Base-by-base conservation (phyloP, 805 yeast genomes). In the Yarrowia sp. region DNA sequence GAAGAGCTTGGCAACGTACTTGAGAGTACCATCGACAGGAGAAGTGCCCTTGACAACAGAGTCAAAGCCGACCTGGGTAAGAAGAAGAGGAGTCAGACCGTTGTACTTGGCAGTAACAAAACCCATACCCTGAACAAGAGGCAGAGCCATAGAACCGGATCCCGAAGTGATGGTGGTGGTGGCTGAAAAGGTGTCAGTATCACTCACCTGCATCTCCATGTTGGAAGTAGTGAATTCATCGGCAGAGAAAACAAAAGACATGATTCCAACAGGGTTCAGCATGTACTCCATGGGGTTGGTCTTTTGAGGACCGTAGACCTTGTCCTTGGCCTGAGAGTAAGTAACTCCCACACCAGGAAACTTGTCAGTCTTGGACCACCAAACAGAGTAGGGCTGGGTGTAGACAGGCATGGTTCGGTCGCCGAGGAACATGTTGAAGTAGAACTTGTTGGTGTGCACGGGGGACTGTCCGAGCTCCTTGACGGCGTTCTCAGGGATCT, bases 91-190 rank as follows among this genome's bases (percentile, higher is more conserved):
- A 33, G 81, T 76, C 68, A 84, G 74, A 8, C 66, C 65, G 69
- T 81, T 74, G 69, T 81, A 82, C 31, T 83, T 75, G 32, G 86
- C 90, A 36, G 96, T 87, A 14, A 89, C 84, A 67, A 89, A 85
- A 7, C 97, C 97, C 81, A 81, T 81, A 64, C 98, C 98, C 74
- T 88, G 92, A 6, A 87, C 89, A 64, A 89, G 71, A 4, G 93
- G 92, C 53, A 83, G 67, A 36, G 79, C 78, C 14, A 87, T 75
- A 51, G 74, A 74, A 55, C 81, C 80, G 2, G 70, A 66, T 14
- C 74, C 65, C 8, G 53, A 66, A 62, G 65, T 69, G 41, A 65
- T 76, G 60, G 67, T 76, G 10, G 81, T 84, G 48, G 77, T 75
- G 13, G 81, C 83, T 7, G 89, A 84, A 74, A 86, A 79, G 14